Conservation (phyloP, 2,329 filamentous ascomycete species). For the Neopestalotiopsis sp. region DNA sequence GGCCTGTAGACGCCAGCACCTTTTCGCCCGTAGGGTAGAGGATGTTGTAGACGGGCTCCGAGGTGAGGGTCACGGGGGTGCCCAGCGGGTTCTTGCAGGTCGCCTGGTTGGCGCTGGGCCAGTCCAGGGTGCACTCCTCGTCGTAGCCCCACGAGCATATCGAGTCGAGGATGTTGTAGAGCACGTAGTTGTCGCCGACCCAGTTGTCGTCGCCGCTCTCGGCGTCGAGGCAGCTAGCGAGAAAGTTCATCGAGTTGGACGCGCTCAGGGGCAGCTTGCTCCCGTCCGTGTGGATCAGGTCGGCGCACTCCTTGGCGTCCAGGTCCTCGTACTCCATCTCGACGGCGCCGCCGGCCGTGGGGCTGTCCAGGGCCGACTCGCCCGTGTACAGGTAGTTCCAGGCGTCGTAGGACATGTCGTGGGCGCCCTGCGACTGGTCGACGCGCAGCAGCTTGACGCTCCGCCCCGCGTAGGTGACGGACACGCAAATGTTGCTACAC, state of each 20-base stretch:
- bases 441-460: slow-evolving; percentile 62
- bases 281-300: slow-evolving; percentile 53
- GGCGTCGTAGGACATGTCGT: slow-evolving; percentile 65
- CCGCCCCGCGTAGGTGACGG: slow-evolving; percentile 53
- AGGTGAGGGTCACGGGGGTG: slow-evolving; percentile 35
- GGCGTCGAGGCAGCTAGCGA: slow-evolving; percentile 49
- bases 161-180: slow-evolving; percentile 59
- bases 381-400: slow-evolving; percentile 64
- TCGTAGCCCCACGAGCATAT: slow-evolving; percentile 55
- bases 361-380: slow-evolving; percentile 49
- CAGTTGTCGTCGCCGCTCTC: slow-evolving; percentile 43
- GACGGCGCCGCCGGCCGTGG: slow-evolving; percentile 54
- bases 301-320: slow-evolving; percentile 51
- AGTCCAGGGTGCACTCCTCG: slow-evolving; percentile 56
- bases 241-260: slow-evolving; percentile 61
- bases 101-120: slow-evolving; percentile 54
- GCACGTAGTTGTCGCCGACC: slow-evolving; percentile 56
- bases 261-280: slow-evolving; percentile 59
- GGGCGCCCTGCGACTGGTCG: slow-evolving; percentile 58
- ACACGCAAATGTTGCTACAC: slow-evolving; percentile 63
- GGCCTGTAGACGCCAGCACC: slow-evolving; percentile 38
- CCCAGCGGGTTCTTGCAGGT: slow-evolving; percentile 53
- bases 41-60: slow-evolving; percentile 54
- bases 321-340: slow-evolving; percentile 56
- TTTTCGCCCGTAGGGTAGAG: slow-evolving; percentile 53